These are phyloP conservation scores for Meyerozyma smithsonii DNA, from an alignment of 1,139 yeast genomes.

Conservation along the genomic window DNA sequence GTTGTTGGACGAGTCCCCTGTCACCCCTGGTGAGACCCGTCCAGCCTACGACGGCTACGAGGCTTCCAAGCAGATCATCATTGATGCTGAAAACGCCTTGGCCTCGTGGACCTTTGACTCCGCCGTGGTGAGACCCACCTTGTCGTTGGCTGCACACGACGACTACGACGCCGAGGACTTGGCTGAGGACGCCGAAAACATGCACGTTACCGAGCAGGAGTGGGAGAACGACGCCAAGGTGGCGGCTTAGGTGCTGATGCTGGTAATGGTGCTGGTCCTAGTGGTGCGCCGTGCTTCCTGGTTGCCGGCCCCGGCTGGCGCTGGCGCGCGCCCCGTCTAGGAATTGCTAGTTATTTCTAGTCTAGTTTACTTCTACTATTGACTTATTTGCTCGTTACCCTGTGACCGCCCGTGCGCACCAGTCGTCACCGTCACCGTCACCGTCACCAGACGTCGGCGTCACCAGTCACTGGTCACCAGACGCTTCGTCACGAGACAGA, in stretches of 20 bases:
- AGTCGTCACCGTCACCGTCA: too few relatives aligned
- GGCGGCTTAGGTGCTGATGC: slow-evolving; percentile 13
- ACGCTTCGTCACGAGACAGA: too few relatives aligned
- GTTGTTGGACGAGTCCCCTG: slow-evolving; percentile 78
- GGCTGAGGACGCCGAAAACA: slow-evolving; percentile 48
- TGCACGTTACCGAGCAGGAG: slow-evolving; percentile 52
- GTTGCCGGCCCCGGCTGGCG: too few relatives aligned
- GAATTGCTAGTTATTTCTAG: too few relatives aligned
- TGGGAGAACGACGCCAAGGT: slow-evolving; percentile 33
- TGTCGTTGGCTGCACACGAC: slow-evolving; percentile 68
- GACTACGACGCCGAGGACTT: slow-evolving; percentile 54
- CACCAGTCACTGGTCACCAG: too few relatives aligned
- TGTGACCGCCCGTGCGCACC: too few relatives aligned
- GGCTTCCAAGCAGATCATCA: slow-evolving; percentile 80
- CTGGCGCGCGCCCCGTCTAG: too few relatives aligned
- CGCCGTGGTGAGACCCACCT: slow-evolving; percentile 76
- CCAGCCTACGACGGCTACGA: slow-evolving; percentile 85
- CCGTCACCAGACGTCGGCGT: too few relatives aligned
- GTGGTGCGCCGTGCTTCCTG: too few relatives aligned
- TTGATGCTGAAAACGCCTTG: slow-evolving; percentile 79
- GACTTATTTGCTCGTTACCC: too few relatives aligned
- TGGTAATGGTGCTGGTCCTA: too few relatives aligned
- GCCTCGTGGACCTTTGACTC: slow-evolving; percentile 80
- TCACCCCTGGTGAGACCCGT: slow-evolving; percentile 89
- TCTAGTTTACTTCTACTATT: too few relatives aligned